These are phyloP conservation scores for Persicaria tinctoria DNA, from an alignment of 148 eudicot genomes.

Conservation along the genomic window DNA sequence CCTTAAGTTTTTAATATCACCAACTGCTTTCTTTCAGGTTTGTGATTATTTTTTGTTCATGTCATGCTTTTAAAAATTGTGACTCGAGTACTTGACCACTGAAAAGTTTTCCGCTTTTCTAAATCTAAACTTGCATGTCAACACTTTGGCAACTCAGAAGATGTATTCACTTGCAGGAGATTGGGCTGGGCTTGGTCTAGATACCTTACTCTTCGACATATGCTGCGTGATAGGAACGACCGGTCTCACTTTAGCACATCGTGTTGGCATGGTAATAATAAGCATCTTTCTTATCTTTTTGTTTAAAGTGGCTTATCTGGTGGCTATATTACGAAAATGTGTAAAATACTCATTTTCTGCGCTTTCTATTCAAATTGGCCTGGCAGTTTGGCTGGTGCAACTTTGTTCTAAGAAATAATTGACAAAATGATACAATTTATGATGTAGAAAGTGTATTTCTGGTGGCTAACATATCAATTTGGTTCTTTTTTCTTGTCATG, in stretches of 20 bases:
- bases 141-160: constrained; percentile 91
- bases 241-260: constrained; percentile 86
- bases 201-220: constrained; percentile 86
- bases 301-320: not conserved
- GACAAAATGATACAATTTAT: not conserved
- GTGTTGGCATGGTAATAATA: constrained; percentile 90
- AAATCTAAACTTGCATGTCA: constrained; percentile 47
- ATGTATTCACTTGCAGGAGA: constrained; percentile 93
- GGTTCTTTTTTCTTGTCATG: constrained; percentile 33
- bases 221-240: constrained; percentile 98
- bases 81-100: no score
- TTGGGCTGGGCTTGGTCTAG: constrained; percentile 83
- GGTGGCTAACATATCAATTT: not conserved
- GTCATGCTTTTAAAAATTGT: no score
- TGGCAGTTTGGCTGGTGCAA: not conserved
- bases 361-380: not conserved
- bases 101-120: no score
- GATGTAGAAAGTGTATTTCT: not conserved
- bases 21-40: no score
- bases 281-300: constrained; percentile 8
- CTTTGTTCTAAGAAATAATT: not conserved
- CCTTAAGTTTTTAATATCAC: no score
- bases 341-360: not conserved
- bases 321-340: not conserved
- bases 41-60: no score